phyloP scores from a whole-genome alignment of 345 rosid genomes.

The Arabis alpina region DNA sequence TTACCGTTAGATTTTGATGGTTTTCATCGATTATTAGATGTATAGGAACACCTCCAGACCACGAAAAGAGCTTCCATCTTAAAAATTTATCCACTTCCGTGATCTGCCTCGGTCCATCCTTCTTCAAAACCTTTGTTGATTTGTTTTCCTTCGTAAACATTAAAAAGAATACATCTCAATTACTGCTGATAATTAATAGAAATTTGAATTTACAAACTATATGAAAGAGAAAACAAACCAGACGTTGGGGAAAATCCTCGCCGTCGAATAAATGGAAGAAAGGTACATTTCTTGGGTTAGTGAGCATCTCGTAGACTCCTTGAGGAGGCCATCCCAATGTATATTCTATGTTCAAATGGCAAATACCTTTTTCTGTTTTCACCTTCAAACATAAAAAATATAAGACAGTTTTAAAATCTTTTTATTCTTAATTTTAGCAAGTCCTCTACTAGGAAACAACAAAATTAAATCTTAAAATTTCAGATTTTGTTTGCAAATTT shows the following conservation, averaged over 20 bases:
- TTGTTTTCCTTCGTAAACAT: slow-evolving; percentile 52
- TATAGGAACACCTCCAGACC: slow-evolving; percentile 68
- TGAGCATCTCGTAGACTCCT: slow-evolving; percentile 8
- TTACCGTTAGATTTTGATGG: slow-evolving; percentile 62
- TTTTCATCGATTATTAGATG: slow-evolving; percentile 76
- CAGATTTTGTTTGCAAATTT: neutral
- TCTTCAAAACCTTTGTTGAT: slow-evolving; percentile 58
- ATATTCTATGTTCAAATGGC: slow-evolving; percentile 20
- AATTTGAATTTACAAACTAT: neutral
- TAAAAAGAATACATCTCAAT: neutral
- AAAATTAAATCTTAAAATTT: too few relatives aligned
- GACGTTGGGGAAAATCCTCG: neutral
- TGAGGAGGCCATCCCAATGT: slow-evolving; percentile 30
- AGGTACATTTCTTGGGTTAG: slow-evolving; percentile 8
- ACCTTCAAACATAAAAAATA: slow-evolving; percentile 19
- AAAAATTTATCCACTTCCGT: slow-evolving; percentile 68
- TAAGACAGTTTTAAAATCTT: neutral
- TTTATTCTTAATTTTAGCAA: neutral
- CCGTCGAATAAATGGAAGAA: neutral
- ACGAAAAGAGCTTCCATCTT: slow-evolving; percentile 73
- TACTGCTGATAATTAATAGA: neutral
- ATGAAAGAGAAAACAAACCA: slow-evolving; percentile 18
- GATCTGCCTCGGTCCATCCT: slow-evolving; percentile 69
- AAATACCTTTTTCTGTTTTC: slow-evolving; percentile 3
- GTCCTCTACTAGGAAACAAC: neutral